These are phyloP conservation scores for Phalaenopsis equestris DNA, from an alignment of 106 monocot species.

Conservation along the genomic window DNA sequence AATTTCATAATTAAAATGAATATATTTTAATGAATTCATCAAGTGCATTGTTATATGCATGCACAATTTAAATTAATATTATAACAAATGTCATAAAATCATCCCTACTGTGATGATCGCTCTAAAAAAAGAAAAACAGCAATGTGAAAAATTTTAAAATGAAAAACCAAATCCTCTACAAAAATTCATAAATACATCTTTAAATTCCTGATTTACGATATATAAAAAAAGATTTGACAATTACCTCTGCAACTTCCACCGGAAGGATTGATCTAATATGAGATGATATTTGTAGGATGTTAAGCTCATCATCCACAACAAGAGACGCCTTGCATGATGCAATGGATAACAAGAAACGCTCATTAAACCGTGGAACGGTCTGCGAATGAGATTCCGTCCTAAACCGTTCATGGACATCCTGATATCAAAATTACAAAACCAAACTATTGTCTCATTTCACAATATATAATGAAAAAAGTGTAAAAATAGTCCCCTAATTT, in stretches of 20 bases:
- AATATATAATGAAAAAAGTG: neutral
- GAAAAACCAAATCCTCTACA: neutral
- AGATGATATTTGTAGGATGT: slow-evolving; percentile 91
- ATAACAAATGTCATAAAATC: neutral
- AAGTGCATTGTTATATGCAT: too few relatives aligned
- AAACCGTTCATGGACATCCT: slow-evolving; percentile 99
- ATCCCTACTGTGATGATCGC: neutral
- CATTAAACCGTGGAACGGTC: slow-evolving; percentile 72
- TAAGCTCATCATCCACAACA: slow-evolving; percentile 96
- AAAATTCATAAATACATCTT: neutral
- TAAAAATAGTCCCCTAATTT: too few relatives aligned
- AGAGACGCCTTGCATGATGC: slow-evolving; percentile 94
- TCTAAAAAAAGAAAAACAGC: neutral
- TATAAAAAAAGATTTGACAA: slow-evolving; percentile 3
- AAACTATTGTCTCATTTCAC: neutral
- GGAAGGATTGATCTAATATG: slow-evolving; percentile 74
- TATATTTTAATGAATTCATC: too few relatives aligned
- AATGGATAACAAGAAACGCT: slow-evolving; percentile 83
- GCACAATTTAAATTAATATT: neutral
- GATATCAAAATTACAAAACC: slow-evolving; percentile 13
- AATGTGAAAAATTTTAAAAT: neutral
- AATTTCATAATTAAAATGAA: too few relatives aligned
- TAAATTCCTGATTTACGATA: neutral
- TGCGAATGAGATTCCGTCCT: slow-evolving; percentile 89
- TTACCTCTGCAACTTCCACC: slow-evolving; percentile 57